phyloP scores from a whole-genome alignment of 1,284 basidiomycete species.

The Leucoagaricus sp. region DNA sequence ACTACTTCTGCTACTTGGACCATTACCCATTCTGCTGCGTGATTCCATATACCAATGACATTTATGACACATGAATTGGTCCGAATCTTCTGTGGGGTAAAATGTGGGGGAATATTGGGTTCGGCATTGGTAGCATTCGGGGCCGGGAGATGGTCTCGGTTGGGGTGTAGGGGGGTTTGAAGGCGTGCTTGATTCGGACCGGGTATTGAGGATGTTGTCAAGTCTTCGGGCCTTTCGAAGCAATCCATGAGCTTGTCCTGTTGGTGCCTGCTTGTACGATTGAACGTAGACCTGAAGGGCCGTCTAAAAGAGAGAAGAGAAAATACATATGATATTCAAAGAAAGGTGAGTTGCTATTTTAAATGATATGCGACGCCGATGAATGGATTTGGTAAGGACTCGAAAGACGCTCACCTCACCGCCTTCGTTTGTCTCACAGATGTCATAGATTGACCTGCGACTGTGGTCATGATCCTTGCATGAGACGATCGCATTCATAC shows the following conservation, averaged over 20 bases:
- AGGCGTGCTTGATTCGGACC: slow-evolving; percentile 25
- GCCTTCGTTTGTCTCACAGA: slow-evolving; percentile 83
- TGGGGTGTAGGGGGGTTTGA: slow-evolving; percentile 22
- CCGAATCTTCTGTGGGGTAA: slow-evolving; percentile 30
- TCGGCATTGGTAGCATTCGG: slow-evolving; percentile 40
- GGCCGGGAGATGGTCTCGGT: slow-evolving; percentile 14
- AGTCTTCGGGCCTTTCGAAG: slow-evolving; percentile 85
- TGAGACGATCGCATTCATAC: slow-evolving; percentile 79
- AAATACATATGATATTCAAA: neutral
- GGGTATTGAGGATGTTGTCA: slow-evolving; percentile 60
- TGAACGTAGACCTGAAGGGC: slow-evolving; percentile 84
- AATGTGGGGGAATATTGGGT: slow-evolving; percentile 47
- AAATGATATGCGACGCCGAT: slow-evolving; percentile 2
- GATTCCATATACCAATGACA: slow-evolving; percentile 44
- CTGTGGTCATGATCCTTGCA: slow-evolving; percentile 81
- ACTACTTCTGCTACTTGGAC: slow-evolving; percentile 19
- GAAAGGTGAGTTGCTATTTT: neutral
- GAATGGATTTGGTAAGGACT: slow-evolving; percentile 1
- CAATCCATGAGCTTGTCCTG: slow-evolving; percentile 74
- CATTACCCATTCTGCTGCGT: slow-evolving; percentile 17
- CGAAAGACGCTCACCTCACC: slow-evolving; percentile 67
- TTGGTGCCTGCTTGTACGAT: slow-evolving; percentile 79
- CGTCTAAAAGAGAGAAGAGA: slow-evolving; percentile 48
- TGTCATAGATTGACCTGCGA: slow-evolving; percentile 71
- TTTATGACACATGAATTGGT: slow-evolving; percentile 49